phyloP scores from a whole-genome alignment of 2,329 filamentous ascomycete genomes.

The Incumbomyces lentus region DNA sequence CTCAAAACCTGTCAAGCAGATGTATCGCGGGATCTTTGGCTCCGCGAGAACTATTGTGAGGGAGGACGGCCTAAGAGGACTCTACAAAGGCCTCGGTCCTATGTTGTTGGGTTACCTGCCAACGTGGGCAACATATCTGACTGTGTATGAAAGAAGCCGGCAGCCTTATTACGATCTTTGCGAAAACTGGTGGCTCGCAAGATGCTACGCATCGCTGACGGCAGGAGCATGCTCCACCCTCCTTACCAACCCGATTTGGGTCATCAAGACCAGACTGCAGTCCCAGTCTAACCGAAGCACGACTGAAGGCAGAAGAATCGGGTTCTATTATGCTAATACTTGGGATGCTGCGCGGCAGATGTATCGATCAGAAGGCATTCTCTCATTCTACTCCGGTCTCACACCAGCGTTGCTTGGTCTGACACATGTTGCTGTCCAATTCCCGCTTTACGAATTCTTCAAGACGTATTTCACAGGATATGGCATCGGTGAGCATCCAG shows the following conservation, averaged over 20 bases:
- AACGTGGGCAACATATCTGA: conserved; percentile 97
- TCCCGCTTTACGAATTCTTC: conserved; percentile 88
- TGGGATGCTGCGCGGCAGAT: conserved; percentile 90
- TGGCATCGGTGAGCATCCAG: conserved; percentile 64
- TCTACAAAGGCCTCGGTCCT: conserved; percentile 88
- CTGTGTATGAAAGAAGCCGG: conserved; percentile 86
- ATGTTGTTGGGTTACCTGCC: conserved; percentile 93
- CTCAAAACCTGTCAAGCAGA: conserved; percentile 30
- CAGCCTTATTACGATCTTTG: conserved; percentile 54
- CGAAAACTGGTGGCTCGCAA: conserved; percentile 65
- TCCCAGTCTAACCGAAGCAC: conserved; percentile 60
- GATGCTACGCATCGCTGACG: conserved; percentile 79
- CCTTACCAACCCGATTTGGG: conserved; percentile 96
- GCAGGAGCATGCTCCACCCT: conserved; percentile 89
- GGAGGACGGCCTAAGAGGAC: conserved; percentile 76
- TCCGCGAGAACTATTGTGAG: conserved; percentile 77
- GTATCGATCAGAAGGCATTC: conserved; percentile 79
- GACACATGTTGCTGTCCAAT: conserved; percentile 93
- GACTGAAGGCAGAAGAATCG: conserved; percentile 39
- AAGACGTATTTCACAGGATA: conserved; percentile 84
- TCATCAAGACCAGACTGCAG: conserved; percentile 97
- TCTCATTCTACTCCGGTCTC: conserved; percentile 89
- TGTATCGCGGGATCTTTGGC: conserved; percentile 80
- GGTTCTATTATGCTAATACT: conserved; percentile 84
- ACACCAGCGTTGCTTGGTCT: conserved; percentile 84